Percentiles rank a stretch among this genome's conserved stretches.
These are phyloP conservation scores for Talaromyces sp. DNA, from an alignment of 2,329 filamentous ascomycete genomes.

Conservation along the genomic window DNA sequence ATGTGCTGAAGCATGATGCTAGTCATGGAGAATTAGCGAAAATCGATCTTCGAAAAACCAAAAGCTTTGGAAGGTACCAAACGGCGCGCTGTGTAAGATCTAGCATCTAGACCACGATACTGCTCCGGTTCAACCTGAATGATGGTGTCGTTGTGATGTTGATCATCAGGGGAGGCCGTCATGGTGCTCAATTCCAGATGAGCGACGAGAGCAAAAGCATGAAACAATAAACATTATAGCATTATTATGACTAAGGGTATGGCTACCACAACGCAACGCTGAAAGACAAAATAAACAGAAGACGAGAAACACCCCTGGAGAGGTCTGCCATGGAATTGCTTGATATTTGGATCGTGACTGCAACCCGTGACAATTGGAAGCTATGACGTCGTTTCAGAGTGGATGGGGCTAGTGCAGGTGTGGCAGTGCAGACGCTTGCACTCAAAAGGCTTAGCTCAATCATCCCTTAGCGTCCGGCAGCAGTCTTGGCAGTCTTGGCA, in stretches of 20 bases:
- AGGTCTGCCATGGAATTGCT: neutral
- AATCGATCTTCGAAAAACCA: constrained; percentile 17
- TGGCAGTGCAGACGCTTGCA: constrained; percentile 14
- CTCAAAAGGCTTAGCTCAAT: neutral
- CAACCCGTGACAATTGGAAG: neutral
- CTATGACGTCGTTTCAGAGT: constrained; percentile 33
- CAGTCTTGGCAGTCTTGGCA: neutral
- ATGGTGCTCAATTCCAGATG: constrained; percentile 15
- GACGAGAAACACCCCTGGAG: neutral
- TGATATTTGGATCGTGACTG: neutral
- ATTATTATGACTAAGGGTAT: neutral
- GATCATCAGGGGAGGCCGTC: constrained; percentile 15
- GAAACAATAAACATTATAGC: neutral
- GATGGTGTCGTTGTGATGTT: neutral
- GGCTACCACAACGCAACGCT: neutral
- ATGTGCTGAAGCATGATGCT: constrained; percentile 61
- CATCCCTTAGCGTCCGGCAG: neutral
- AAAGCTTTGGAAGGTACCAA: constrained; percentile 43
- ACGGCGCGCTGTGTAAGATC: constrained; percentile 56
- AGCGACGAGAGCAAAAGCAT: neutral
- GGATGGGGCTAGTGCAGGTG: constrained; percentile 12
- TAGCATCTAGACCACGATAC: constrained; percentile 43
- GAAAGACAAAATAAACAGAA: neutral
- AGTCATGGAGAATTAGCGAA: constrained; percentile 19
- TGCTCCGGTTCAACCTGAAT: constrained; percentile 24